Conservation (phyloP, 1,284 basidiomycete species). For the Trametes polyzona region DNA sequence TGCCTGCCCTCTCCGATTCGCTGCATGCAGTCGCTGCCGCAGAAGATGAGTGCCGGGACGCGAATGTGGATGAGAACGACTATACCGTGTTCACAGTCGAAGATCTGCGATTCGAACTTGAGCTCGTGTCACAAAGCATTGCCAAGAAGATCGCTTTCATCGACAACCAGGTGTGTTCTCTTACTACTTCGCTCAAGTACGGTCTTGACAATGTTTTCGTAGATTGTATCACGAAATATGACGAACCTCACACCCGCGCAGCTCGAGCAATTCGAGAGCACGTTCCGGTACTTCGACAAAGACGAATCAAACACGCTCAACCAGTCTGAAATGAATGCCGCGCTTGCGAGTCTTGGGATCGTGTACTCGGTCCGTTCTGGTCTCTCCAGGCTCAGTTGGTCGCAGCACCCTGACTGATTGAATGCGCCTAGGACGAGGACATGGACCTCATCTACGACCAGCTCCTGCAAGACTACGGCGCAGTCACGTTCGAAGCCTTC, state of each 20-base stretch:
- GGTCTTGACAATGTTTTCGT: too few species aligned
- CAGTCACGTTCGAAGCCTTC: slow-evolving; percentile 93
- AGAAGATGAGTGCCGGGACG: slow-evolving; percentile 82
- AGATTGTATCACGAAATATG: slow-evolving; percentile 89
- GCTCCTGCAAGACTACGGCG: slow-evolving; percentile 84
- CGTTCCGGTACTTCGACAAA: slow-evolving; percentile 97
- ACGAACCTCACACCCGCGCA: slow-evolving; percentile 94
- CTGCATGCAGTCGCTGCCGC: slow-evolving; percentile 60
- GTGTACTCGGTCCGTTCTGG: slow-evolving; percentile 86
- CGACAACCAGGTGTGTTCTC: slow-evolving; percentile 82
- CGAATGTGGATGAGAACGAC: slow-evolving; percentile 97
- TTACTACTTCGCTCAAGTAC: too few species aligned
- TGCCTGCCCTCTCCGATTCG: slow-evolving; percentile 63
- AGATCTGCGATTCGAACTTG: slow-evolving; percentile 91
- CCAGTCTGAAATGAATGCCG: slow-evolving; percentile 87
- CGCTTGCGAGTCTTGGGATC: slow-evolving; percentile 92
- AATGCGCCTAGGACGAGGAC: slow-evolving; percentile 75
- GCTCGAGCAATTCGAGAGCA: slow-evolving; percentile 95
- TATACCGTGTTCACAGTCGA: slow-evolving; percentile 92
- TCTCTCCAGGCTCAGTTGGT: slow-evolving; percentile 1
- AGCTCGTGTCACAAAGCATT: slow-evolving; percentile 81
- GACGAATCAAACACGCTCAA: slow-evolving; percentile 90
- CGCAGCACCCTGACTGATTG: slow-evolving; percentile 3
- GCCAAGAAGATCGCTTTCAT: slow-evolving; percentile 93
- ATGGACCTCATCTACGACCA: slow-evolving; percentile 86